A percentile compares a stretch with the other conserved stretches of the same genome.
These are phyloP conservation scores for Paragyromitra xinjiangensis DNA, from an alignment of 495 filamentous ascomycete genomes.

Conservation along the genomic window DNA sequence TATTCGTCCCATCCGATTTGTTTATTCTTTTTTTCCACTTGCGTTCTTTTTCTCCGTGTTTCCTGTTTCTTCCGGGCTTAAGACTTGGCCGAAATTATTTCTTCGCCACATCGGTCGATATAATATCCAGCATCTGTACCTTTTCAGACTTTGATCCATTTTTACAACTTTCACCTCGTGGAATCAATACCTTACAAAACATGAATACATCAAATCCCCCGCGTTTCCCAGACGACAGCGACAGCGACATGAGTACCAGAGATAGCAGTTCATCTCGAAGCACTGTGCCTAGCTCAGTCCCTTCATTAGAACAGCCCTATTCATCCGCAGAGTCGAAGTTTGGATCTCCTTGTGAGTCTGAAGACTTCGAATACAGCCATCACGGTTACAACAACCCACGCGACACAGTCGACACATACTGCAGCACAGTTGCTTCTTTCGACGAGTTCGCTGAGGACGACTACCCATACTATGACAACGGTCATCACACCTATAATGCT, in stretches of 20 bases:
- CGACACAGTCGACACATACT: constrained; percentile 80
- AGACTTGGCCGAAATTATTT: constrained; percentile 42
- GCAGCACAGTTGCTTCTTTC: constrained; percentile 73
- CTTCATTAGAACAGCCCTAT: constrained; percentile 56
- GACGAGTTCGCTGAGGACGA: constrained; percentile 69
- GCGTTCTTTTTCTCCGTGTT: constrained; percentile 51
- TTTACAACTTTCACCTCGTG: constrained; percentile 45
- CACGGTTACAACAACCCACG: constrained; percentile 61
- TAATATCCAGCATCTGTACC: constrained; percentile 47
- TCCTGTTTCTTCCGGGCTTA: constrained; percentile 52
- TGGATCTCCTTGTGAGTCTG: constrained; percentile 49
- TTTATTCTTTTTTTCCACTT: constrained; percentile 47
- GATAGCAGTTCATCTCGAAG: constrained; percentile 51
- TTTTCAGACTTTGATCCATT: constrained; percentile 43
- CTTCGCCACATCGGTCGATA: constrained; percentile 50
- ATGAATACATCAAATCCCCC: constrained; percentile 52
- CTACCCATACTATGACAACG: constrained; percentile 64
- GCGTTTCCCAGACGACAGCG: constrained; percentile 50
- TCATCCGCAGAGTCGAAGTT: constrained; percentile 52
- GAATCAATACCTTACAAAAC: constrained; percentile 40
- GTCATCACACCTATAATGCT: constrained; percentile 56
- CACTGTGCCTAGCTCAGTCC: constrained; percentile 55
- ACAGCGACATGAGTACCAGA: constrained; percentile 54
- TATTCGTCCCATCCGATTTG: constrained; percentile 41
- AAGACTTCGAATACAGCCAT: constrained; percentile 49